phyloP scores from a whole-genome alignment of 1,284 basidiomycete genomes.

The Tylopilus sp. region DNA sequence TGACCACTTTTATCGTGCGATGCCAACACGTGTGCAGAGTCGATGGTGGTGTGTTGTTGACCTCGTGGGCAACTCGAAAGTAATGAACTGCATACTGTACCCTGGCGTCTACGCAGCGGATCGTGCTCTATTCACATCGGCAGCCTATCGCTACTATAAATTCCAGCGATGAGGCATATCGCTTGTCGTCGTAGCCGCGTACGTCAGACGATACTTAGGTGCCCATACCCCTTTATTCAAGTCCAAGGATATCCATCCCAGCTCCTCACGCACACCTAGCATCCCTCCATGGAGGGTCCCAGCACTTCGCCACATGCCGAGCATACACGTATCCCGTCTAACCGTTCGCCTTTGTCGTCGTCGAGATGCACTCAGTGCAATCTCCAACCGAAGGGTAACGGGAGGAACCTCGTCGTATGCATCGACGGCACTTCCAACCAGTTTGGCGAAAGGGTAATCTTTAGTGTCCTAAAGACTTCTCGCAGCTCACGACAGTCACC shows the following conservation, averaged over 20 bases:
- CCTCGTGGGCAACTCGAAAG: conserved; percentile 3
- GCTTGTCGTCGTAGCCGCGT: not conserved
- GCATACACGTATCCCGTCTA: not conserved
- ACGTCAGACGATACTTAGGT: conserved; percentile 9
- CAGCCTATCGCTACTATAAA: too few species aligned
- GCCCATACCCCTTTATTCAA: not conserved
- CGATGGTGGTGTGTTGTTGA: not conserved
- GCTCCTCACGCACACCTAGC: not conserved
- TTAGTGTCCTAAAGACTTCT: not conserved
- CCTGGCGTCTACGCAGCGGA: not conserved
- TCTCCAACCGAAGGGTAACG: conserved; percentile 1
- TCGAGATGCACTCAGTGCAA: conserved; percentile 18
- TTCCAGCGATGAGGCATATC: not conserved
- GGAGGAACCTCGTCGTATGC: conserved; percentile 30
- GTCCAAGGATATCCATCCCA: not conserved
- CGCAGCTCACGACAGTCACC: conserved; percentile 8
- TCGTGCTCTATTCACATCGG: not conserved
- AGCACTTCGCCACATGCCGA: not conserved
- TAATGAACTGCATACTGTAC: conserved; percentile 2
- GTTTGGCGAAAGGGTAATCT: conserved; percentile 28
- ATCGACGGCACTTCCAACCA: conserved; percentile 31
- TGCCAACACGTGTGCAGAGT: not conserved
- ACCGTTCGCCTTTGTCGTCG: not conserved
- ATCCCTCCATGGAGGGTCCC: not conserved
- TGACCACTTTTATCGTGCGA: not conserved